Base-by-base conservation (phyloP, 1,284 basidiomycete genomes). In the Cryptococcus hybrid region DNA sequence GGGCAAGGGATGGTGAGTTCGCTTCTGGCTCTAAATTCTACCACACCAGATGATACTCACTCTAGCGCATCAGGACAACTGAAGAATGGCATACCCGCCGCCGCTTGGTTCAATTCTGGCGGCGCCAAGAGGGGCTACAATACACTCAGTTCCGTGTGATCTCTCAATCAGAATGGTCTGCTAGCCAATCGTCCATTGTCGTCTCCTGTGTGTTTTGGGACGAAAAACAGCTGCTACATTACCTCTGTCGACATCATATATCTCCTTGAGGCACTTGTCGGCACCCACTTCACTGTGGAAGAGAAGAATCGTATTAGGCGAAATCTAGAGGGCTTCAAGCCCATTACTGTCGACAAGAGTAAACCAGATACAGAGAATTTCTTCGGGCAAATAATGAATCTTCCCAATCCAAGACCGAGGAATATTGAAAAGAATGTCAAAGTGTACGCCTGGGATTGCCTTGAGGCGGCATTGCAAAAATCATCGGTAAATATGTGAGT, bases 381-480 rank as follows among this genome's bases (percentile, higher is more conserved):
- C 79, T 98, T 97, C 82, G 87, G 90, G 77, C 84, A 86, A 63
- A 93, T 98, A 79, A 97, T 98, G 94, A 86, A 89, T 56, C 95
- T 96, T 71, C 90, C 91, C 0, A 86, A 89, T 56, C 94, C 94
- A 2, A 93, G 92, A 75, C 94, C 94, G 5, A 83, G 95, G 53
- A 94, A 95, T 75, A 98, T 98, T 61, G 94, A 97, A 76, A 97
- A 98, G 82, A 92, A 96, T 70, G 84, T 98, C 73, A 98, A 98
- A 79, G 92, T 97, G 2, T 98, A 98, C 71, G 86, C 88, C n/a
- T 98, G 94, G 94, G 84, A 83, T 47, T 81, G 86, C 51, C 82
- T 98, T 9, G 84, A 83, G 5, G 84, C 86, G 59, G 92, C 92
- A 0, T 78, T 98, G 58, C 87, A 90, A 63, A 96, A 80, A 93